Conservation (phyloP, 805 yeast genomes). For the Yarrowia yakushimensis region DNA sequence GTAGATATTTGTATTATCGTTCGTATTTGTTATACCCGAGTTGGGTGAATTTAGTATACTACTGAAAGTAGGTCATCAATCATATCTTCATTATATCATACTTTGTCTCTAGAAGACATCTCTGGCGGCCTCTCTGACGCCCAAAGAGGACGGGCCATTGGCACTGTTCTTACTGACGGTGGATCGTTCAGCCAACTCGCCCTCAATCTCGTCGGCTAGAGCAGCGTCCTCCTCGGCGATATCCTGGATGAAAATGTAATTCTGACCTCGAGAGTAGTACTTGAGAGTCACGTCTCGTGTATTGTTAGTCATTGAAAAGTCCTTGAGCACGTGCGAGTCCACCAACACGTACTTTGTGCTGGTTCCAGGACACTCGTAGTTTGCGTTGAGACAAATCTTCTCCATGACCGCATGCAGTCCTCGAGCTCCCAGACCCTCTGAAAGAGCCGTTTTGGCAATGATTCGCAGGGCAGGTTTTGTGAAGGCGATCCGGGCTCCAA, state of each 20-base stretch:
- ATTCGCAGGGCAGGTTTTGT: constrained; percentile 48
- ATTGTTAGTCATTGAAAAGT: constrained; percentile 36
- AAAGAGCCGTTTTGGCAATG: constrained; percentile 48
- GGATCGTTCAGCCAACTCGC: constrained; percentile 32
- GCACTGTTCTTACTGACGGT: neutral
- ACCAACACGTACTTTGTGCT: constrained; percentile 50
- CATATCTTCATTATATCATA: neutral
- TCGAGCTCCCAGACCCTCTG: constrained; percentile 60
- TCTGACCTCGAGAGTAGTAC: constrained; percentile 47
- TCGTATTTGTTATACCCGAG: no score
- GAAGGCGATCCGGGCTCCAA: constrained; percentile 50
- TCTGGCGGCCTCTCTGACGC: neutral
- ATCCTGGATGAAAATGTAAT: constrained; percentile 43
- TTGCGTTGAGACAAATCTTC: constrained; percentile 48
- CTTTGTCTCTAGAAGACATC: neutral
- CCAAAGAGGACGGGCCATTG: neutral
- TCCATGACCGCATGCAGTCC: constrained; percentile 57
- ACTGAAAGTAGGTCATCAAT: neutral
- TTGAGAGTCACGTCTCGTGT: constrained; percentile 42
- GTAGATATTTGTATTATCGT: no score
- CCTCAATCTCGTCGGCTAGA: constrained; percentile 40
- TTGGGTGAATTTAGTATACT: no score
- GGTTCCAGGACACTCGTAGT: constrained; percentile 60
- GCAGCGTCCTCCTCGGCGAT: constrained; percentile 44
- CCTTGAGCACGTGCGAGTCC: constrained; percentile 31